Conservation (phyloP, 208 protist genomes). For the Crithidia expoeki region DNA sequence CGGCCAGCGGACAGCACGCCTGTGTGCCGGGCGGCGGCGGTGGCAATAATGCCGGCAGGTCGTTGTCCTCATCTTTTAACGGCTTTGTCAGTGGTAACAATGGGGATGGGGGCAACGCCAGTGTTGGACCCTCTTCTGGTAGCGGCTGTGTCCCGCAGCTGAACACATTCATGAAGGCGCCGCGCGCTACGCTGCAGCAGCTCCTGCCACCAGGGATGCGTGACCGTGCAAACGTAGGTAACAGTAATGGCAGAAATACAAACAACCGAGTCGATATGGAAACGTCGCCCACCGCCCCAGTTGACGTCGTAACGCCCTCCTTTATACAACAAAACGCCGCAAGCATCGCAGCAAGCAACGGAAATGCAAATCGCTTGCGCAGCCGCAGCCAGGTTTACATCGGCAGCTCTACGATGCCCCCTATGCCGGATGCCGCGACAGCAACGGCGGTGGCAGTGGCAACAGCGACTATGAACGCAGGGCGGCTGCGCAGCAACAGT, state of each 20-base stretch:
- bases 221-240: slow-evolving; percentile 12
- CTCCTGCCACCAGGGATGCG: slow-evolving; percentile 25
- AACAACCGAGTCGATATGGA: neutral
- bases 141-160: slow-evolving; percentile 6
- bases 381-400: slow-evolving; percentile 16
- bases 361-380: neutral
- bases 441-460: no score
- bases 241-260: slow-evolving; percentile 1
- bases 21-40: neutral
- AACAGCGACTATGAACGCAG: neutral
- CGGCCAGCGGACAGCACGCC: neutral
- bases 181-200: slow-evolving; percentile 8
- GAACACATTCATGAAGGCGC: slow-evolving; percentile 20
- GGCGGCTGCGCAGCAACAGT: slow-evolving; percentile 15
- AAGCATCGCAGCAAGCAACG: neutral
- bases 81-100: neutral
- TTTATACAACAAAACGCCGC: neutral
- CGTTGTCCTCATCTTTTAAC: slow-evolving; percentile 19
- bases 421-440: neutral
- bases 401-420: neutral
- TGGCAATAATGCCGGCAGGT: neutral
- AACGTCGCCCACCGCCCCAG: neutral
- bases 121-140: slow-evolving; percentile 11
- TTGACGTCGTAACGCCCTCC: neutral
- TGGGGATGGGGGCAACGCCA: slow-evolving; percentile 6